Conservation (phyloP, 805 yeast genomes). For the Candida nanaspora region DNA sequence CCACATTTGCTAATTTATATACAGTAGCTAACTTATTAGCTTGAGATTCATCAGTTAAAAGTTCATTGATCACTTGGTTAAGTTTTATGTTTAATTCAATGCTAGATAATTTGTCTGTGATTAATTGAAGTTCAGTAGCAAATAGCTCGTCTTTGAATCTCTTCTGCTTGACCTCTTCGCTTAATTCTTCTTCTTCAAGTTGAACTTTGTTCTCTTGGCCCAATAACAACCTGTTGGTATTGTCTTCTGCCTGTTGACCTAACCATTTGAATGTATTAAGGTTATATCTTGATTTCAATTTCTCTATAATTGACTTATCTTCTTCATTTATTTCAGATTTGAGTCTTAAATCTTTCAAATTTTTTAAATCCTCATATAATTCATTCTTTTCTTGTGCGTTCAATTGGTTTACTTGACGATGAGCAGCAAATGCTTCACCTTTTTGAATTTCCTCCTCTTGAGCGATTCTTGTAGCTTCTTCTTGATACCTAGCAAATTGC, state of each 20-base stretch:
- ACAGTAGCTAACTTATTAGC: neutral
- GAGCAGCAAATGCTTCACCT: constrained; percentile 34
- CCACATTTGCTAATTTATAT: neutral
- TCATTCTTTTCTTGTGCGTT: constrained; percentile 11
- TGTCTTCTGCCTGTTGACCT: neutral
- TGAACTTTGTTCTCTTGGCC: neutral
- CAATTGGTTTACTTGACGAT: constrained; percentile 27
- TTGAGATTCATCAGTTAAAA: constrained; percentile 15
- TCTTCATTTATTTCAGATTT: constrained; percentile 13
- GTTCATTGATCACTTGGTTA: constrained; percentile 7
- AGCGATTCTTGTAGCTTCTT: constrained; percentile 63
- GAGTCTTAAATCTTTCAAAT: constrained; percentile 11
- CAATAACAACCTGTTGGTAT: neutral
- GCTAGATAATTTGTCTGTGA: constrained; percentile 14
- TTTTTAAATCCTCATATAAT: constrained; percentile 23
- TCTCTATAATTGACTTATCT: constrained; percentile 29
- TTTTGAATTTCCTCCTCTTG: constrained; percentile 50
- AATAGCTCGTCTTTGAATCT: constrained; percentile 24
- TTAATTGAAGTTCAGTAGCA: constrained; percentile 15
- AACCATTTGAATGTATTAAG: constrained; percentile 7
- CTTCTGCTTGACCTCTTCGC: constrained; percentile 17
- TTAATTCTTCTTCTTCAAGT: constrained; percentile 11
- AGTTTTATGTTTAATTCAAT: constrained; percentile 15
- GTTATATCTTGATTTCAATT: constrained; percentile 27
- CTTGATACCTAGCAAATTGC: constrained; percentile 75